Evolutionary conservation across 1,139 yeast genomes (phyloP).

Genomic region (Zygoascus hellenicus): DNA sequence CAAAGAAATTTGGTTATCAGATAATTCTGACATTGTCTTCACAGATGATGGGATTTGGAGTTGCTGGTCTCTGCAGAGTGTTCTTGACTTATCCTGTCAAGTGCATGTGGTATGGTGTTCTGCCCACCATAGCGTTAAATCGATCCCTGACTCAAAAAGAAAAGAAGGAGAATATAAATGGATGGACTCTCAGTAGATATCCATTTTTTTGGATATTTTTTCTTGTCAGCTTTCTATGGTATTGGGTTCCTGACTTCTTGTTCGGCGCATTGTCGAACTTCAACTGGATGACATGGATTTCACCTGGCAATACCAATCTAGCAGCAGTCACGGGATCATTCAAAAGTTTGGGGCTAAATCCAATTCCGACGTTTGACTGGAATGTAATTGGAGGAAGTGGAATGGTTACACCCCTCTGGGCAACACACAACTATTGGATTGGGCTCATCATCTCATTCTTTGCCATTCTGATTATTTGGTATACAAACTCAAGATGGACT

Average conservation of each 20-base stretch:
- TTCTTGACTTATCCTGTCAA: slow-evolving; percentile 53
- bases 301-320: slow-evolving; percentile 48
- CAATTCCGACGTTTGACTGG: slow-evolving; percentile 46
- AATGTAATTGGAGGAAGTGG: slow-evolving; percentile 35
- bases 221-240: slow-evolving; percentile 42
- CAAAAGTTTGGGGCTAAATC: slow-evolving; percentile 52
- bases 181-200: slow-evolving; percentile 48
- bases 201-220: slow-evolving; percentile 41
- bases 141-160: slow-evolving; percentile 43
- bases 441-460: slow-evolving; percentile 43
- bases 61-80: slow-evolving; percentile 54
- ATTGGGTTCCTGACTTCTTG: slow-evolving; percentile 53
- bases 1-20: slow-evolving; percentile 43
- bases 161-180: slow-evolving; percentile 34
- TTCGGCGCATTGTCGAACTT: slow-evolving; percentile 48
- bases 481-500: slow-evolving; percentile 46
- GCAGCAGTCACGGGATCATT: slow-evolving; percentile 52
- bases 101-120: slow-evolving; percentile 51
- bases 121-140: slow-evolving; percentile 52
- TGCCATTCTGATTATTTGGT: slow-evolving; percentile 42
- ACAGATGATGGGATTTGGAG: slow-evolving; percentile 56
- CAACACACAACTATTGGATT: slow-evolving; percentile 36
- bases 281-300: slow-evolving; percentile 63
- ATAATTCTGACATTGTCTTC: slow-evolving; percentile 46
- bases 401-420: slow-evolving; percentile 40